Conservation (phyloP, 805 yeast species). For the Candida maesae region DNA sequence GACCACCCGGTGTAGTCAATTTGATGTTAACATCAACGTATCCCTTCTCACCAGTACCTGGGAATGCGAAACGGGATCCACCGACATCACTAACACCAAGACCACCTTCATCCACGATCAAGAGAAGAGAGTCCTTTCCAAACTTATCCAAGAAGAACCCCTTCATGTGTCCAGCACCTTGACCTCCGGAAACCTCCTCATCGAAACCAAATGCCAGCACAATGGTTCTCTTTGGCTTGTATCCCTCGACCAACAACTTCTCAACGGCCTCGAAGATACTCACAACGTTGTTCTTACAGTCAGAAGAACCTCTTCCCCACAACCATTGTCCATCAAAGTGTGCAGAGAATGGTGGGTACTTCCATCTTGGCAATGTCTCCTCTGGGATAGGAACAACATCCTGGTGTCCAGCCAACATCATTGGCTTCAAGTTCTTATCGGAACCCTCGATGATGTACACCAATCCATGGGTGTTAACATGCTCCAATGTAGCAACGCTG, state of each 20-base stretch:
- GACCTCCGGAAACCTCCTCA: slow-evolving; percentile 52
- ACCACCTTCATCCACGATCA: slow-evolving; percentile 71
- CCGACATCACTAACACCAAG: slow-evolving; percentile 21
- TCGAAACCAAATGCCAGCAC: slow-evolving; percentile 72
- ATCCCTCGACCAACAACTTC: slow-evolving; percentile 44
- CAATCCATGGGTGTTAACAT: slow-evolving; percentile 14
- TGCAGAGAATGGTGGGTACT: slow-evolving; percentile 62
- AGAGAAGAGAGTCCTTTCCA: slow-evolving; percentile 57
- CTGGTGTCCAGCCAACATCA: slow-evolving; percentile 73
- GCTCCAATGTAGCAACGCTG: slow-evolving; percentile 6
- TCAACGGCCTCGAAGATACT: slow-evolving; percentile 68
- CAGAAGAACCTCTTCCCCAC: slow-evolving; percentile 78
- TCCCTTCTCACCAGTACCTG: slow-evolving; percentile 63
- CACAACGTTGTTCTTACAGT: slow-evolving; percentile 67
- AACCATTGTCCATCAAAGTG: slow-evolving; percentile 58
- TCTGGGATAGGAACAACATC: slow-evolving; percentile 79
- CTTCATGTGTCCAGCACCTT: slow-evolving; percentile 49
- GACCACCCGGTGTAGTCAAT: slow-evolving; percentile 69
- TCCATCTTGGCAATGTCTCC: slow-evolving; percentile 60
- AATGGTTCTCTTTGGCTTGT: slow-evolving; percentile 58
- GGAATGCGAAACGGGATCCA: slow-evolving; percentile 44
- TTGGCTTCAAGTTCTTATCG: slow-evolving; percentile 50
- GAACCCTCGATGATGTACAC: slow-evolving; percentile 39
- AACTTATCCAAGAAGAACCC: slow-evolving; percentile 45
- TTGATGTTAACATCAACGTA: slow-evolving; percentile 48